phyloP scores from a whole-genome alignment of 169 alveolate genomes.

The Perkinsus chesapeaki region DNA sequence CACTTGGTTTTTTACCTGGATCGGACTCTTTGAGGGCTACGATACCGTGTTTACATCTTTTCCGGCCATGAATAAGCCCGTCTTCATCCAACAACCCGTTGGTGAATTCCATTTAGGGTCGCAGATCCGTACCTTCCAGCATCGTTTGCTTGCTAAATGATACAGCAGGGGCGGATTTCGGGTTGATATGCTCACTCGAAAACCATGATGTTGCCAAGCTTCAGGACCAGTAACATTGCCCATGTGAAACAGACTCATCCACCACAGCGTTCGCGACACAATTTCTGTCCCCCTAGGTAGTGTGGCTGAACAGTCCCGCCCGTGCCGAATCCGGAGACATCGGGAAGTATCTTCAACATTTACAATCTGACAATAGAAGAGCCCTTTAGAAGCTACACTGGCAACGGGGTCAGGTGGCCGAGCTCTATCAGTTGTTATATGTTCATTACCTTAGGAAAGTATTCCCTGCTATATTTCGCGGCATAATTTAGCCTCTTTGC shows the following conservation, averaged over 20 bases:
- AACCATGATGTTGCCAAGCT: neutral
- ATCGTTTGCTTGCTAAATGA: no score
- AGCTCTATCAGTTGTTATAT: neutral
- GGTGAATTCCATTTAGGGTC: no score
- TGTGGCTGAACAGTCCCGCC: neutral
- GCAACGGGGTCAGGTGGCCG: neutral
- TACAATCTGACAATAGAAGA: neutral
- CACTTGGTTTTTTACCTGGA: no score
- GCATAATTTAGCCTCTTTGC: neutral
- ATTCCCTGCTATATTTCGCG: neutral
- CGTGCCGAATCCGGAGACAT: neutral
- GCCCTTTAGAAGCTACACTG: neutral
- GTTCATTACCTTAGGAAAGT: neutral
- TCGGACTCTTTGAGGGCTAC: no score
- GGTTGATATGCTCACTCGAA: neutral
- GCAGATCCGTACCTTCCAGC: no score
- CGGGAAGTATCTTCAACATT: neutral
- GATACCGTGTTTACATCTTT: no score
- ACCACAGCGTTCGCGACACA: neutral
- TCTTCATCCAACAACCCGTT: no score
- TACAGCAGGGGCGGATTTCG: no score
- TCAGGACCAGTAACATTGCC: neutral
- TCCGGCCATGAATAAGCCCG: no score
- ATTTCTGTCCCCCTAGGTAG: neutral
- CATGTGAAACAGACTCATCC: no score